Evolutionary conservation across 108 stramenopile species (phyloP).

Genomic region (Cylindrotheca closterium): DNA sequence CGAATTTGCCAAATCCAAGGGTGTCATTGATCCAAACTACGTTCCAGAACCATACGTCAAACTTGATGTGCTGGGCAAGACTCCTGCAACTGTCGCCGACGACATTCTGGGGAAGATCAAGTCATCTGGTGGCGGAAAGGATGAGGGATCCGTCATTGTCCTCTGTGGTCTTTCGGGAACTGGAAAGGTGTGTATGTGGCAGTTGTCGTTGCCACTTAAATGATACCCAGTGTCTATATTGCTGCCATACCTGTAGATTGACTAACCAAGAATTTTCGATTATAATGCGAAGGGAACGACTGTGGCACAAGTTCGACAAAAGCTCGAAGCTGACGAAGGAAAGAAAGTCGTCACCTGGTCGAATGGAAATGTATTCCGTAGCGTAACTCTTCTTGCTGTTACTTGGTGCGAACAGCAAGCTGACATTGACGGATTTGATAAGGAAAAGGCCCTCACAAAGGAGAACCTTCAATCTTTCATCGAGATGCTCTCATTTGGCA

Average conservation of each 20-base stretch:
- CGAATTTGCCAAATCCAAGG: constrained; percentile 80
- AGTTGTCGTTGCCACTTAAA: too few species aligned
- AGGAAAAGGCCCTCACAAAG: constrained; percentile 67
- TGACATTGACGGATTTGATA: constrained; percentile 45
- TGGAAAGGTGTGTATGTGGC: constrained; percentile 50
- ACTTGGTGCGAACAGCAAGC: constrained; percentile 81
- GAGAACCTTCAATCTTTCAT: constrained; percentile 74
- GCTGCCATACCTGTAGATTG: too few species aligned
- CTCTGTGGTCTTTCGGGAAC: constrained; percentile 83
- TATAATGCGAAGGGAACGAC: constrained; percentile 88
- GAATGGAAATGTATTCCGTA: constrained; percentile 88
- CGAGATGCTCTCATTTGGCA: constrained; percentile 79
- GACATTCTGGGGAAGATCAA: constrained; percentile 55
- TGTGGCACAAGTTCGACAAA: constrained; percentile 60
- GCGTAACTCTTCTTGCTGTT: constrained; percentile 76
- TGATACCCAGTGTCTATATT: too few species aligned
- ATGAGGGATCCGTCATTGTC: constrained; percentile 69
- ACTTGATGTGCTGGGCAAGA: constrained; percentile 86
- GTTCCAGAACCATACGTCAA: constrained; percentile 72
- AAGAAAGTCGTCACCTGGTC: constrained; percentile 82
- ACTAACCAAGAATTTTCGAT: too few species aligned
- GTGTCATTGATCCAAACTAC: constrained; percentile 75
- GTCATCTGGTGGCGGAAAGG: background rate
- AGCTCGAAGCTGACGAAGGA: constrained; percentile 49
- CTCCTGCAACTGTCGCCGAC: constrained; percentile 68